Percentiles rank a stretch among this genome's conserved stretches.
Evolutionary conservation across 2,329 filamentous ascomycete genomes (phyloP).

Genomic region (Cladosporium cucumerinum): DNA sequence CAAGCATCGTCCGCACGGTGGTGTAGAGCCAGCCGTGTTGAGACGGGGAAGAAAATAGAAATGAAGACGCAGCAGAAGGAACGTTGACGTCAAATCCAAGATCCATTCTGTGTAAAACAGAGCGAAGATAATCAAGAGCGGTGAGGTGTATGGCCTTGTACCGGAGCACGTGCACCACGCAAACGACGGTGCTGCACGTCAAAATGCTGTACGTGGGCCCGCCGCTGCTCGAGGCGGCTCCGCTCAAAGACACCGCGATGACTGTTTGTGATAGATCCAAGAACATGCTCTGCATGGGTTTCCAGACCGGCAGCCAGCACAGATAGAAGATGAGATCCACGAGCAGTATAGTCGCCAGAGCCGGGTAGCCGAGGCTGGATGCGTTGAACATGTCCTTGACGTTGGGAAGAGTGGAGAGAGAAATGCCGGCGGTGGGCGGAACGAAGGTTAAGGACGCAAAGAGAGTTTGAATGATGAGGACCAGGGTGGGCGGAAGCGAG

Average conservation of each 20-base stretch:
- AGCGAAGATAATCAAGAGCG: constrained; percentile 37
- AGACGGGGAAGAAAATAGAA: constrained; percentile 28
- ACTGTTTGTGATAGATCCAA: constrained; percentile 89
- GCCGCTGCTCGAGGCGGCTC: constrained; percentile 67
- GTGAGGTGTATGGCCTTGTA: constrained; percentile 49
- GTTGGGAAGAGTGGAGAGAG: constrained; percentile 63
- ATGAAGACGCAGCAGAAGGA: constrained; percentile 30
- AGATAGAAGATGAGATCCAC: constrained; percentile 82
- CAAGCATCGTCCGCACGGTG: constrained; percentile 33
- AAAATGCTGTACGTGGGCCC: constrained; percentile 69
- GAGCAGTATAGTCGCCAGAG: constrained; percentile 76
- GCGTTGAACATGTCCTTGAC: constrained; percentile 90
- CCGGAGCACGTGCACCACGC: constrained; percentile 48
- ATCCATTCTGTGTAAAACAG: constrained; percentile 36
- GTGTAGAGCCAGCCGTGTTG: constrained; percentile 34
- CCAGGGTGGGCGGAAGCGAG: constrained; percentile 81
- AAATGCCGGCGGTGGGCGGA: constrained; percentile 68
- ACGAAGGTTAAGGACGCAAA: constrained; percentile 94
- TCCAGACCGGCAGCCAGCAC: constrained; percentile 79
- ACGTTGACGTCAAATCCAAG: constrained; percentile 31
- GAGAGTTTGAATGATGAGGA: constrained; percentile 85
- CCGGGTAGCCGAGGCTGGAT: constrained; percentile 73
- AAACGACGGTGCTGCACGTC: constrained; percentile 67
- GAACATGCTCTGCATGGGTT: constrained; percentile 80
- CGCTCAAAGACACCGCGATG: constrained; percentile 85